These are phyloP conservation scores for Rhynchosporium secalis DNA, from an alignment of 2,329 filamentous ascomycete species.

Conservation along the genomic window DNA sequence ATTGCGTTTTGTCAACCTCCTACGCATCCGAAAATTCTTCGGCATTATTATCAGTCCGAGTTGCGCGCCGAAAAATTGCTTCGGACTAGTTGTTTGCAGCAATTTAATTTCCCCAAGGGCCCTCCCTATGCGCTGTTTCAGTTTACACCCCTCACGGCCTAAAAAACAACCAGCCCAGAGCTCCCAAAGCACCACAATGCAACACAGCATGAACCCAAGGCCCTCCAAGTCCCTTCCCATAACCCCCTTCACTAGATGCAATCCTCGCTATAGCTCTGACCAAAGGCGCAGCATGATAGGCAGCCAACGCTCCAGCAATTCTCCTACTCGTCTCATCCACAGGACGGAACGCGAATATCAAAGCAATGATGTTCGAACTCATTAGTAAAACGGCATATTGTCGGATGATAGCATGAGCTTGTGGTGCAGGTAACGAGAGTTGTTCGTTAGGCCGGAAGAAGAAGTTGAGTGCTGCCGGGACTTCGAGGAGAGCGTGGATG, in stretches of 20 bases:
- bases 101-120: too few relatives aligned
- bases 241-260: conserved; percentile 2
- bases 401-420: conserved; percentile 41
- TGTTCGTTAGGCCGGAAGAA: conserved; percentile 40
- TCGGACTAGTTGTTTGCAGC: neutral
- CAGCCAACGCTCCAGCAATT: conserved; percentile 40
- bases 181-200: conserved; percentile 26
- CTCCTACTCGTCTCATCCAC: conserved; percentile 36
- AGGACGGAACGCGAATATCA: conserved; percentile 36
- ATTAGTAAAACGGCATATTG: conserved; percentile 44
- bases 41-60: too few relatives aligned
- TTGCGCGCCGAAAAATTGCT: neutral
- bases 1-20: too few relatives aligned
- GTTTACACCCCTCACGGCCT: neutral
- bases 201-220: conserved; percentile 33
- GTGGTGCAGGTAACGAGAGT: conserved; percentile 37
- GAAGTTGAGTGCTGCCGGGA: conserved; percentile 42
- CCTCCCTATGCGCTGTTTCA: neutral
- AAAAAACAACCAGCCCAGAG: conserved; percentile 12
- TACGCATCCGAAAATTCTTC: too few relatives aligned
- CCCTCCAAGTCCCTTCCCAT: conserved; percentile 26
- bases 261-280: conserved; percentile 35
- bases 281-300: conserved; percentile 42
- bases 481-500: conserved; percentile 41
- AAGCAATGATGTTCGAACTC: conserved; percentile 40